These are phyloP conservation scores for Cucumis cinereus DNA, from an alignment of 306 rosid species.

Conservation along the genomic window DNA sequence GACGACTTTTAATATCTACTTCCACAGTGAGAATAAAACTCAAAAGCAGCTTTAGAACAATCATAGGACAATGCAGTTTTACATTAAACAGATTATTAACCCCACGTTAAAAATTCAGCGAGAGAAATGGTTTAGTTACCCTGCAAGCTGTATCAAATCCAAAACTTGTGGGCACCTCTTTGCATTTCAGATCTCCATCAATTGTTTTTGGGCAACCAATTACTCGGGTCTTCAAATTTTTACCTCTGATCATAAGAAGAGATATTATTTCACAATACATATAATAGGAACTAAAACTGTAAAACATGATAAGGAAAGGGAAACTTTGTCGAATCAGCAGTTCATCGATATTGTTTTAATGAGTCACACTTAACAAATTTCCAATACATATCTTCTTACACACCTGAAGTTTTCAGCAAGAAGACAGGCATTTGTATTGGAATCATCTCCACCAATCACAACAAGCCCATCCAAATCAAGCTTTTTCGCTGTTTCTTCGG, in stretches of 20 bases:
- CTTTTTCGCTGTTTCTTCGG: slow-evolving; percentile 71
- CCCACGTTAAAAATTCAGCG: neutral
- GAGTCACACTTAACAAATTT: neutral
- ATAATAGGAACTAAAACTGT: neutral
- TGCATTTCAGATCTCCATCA: slow-evolving; percentile 90
- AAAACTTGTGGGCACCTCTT: slow-evolving; percentile 94
- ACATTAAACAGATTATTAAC: neutral
- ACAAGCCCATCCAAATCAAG: slow-evolving; percentile 94
- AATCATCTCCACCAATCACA: slow-evolving; percentile 99
- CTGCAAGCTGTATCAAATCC: slow-evolving; percentile 99
- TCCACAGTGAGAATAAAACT: neutral
- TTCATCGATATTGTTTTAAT: neutral
- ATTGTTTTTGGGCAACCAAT: slow-evolving; percentile 98
- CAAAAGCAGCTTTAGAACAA: neutral
- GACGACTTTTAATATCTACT: neutral
- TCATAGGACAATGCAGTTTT: neutral
- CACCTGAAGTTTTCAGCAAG: slow-evolving; percentile 98
- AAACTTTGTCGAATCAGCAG: neutral
- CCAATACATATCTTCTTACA: neutral
- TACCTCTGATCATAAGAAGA: slow-evolving; percentile 32
- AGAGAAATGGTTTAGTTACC: slow-evolving; percentile 34
- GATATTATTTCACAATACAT: neutral
- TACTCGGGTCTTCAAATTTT: slow-evolving; percentile 69
- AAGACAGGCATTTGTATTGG: slow-evolving; percentile 97
- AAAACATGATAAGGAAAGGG: no score